These are phyloP conservation scores for Hymenoscyphus occultus DNA, from an alignment of 2,329 filamentous ascomycete genomes.

Conservation along the genomic window DNA sequence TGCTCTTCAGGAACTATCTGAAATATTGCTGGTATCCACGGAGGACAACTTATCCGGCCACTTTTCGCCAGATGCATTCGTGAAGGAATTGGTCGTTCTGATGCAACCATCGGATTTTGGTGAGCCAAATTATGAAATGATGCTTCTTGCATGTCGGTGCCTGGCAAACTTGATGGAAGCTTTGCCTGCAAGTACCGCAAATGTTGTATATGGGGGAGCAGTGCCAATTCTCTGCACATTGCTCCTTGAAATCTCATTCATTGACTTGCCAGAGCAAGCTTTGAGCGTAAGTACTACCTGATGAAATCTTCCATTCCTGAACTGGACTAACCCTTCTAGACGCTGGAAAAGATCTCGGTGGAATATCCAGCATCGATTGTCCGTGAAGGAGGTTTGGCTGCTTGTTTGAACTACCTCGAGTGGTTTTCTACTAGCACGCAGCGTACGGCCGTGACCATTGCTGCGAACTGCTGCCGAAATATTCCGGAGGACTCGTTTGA, in stretches of 20 bases:
- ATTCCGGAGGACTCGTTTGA: slow-evolving; percentile 91
- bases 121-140: slow-evolving; percentile 93
- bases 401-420: slow-evolving; percentile 93
- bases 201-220: slow-evolving; percentile 95
- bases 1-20: slow-evolving; percentile 87
- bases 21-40: slow-evolving; percentile 89
- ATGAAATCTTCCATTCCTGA: background rate
- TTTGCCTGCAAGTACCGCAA: slow-evolving; percentile 84
- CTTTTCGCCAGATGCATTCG: slow-evolving; percentile 89
- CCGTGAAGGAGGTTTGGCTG: slow-evolving; percentile 88
- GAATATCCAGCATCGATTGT: slow-evolving; percentile 96
- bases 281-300: slow-evolving; percentile 59
- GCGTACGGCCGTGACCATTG: slow-evolving; percentile 92
- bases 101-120: slow-evolving; percentile 87
- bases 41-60: slow-evolving; percentile 95
- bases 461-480: slow-evolving; percentile 96
- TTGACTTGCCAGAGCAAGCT: slow-evolving; percentile 95
- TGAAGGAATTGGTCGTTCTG: slow-evolving; percentile 86
- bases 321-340: slow-evolving; percentile 44
- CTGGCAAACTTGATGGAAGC: slow-evolving; percentile 98
- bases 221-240: slow-evolving; percentile 95
- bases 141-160: slow-evolving; percentile 93
- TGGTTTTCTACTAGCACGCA: slow-evolving; percentile 98
- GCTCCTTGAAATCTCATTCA: slow-evolving; percentile 91
- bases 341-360: slow-evolving; percentile 93